Percentiles rank a stretch among this genome's conserved stretches.
Conservation (phyloP, 106 monocot genomes). For the Allium cepa region DNA sequence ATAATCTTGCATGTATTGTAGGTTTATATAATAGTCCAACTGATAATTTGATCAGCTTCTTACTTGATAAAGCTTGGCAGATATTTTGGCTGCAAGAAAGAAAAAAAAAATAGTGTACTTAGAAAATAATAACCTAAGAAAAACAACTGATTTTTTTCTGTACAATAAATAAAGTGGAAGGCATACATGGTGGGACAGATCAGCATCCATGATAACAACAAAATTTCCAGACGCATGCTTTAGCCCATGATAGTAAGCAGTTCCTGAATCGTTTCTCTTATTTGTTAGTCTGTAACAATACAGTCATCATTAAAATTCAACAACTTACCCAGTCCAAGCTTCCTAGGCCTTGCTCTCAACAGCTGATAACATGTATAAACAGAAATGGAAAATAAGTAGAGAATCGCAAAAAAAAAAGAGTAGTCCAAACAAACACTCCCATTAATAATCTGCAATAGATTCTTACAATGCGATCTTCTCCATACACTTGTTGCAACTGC, state of each 20-base stretch:
- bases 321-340: conserved; percentile 85
- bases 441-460: background rate
- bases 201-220: conserved; percentile 97
- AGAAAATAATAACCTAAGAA: conserved; percentile 2
- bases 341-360: conserved; percentile 73
- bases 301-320: background rate
- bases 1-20: too few species aligned
- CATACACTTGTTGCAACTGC: conserved; percentile 85
- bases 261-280: conserved; percentile 35
- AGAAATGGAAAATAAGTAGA: background rate
- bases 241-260: conserved; percentile 91
- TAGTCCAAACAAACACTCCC: background rate
- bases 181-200: conserved; percentile 95
- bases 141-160: too few species aligned
- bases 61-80: conserved; percentile 95
- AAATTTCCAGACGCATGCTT: conserved; percentile 94
- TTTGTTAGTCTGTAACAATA: too few species aligned
- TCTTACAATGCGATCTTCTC: conserved; percentile 86
- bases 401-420: background rate
- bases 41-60: background rate
- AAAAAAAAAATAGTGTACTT: conserved; percentile 13
- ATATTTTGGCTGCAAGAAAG: conserved; percentile 79
- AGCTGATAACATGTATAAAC: conserved; percentile 37
- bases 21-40: too few species aligned
- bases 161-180: background rate